Percentiles rank a stretch among this genome's conserved stretches.
These are phyloP conservation scores for Vitis amurensis DNA, from an alignment of 164 flowering plant species.

Conservation along the genomic window DNA sequence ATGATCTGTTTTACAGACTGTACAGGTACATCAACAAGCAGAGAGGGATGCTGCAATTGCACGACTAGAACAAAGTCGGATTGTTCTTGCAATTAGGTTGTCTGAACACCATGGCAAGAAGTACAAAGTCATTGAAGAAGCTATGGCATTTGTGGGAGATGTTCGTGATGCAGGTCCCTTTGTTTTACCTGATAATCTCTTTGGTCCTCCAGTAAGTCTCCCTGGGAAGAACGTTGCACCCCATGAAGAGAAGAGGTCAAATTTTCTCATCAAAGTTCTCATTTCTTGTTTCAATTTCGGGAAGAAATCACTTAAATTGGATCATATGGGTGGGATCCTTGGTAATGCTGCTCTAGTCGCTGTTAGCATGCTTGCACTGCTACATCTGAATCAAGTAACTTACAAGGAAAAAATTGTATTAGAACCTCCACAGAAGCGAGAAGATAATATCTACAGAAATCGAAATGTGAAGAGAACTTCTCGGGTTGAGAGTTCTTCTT, in stretches of 20 bases:
- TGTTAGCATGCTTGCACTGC: constrained; percentile 67
- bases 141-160: constrained; percentile 78
- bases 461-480: constrained; percentile 20
- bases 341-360: constrained; percentile 86
- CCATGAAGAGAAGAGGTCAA: constrained; percentile 40
- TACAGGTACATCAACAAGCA: constrained; percentile 76
- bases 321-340: constrained; percentile 62
- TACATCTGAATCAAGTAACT: constrained; percentile 49
- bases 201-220: constrained; percentile 34
- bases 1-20: constrained; percentile 46
- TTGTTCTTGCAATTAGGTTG: constrained; percentile 82
- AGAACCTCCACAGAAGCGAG: constrained; percentile 22
- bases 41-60: constrained; percentile 95
- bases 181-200: constrained; percentile 57
- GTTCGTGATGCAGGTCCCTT: constrained; percentile 50
- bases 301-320: constrained; percentile 54
- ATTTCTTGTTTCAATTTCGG: constrained; percentile 52
- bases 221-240: constrained; percentile 26
- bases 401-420: constrained; percentile 21
- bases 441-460: constrained; percentile 11
- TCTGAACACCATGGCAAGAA: constrained; percentile 88
- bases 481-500: constrained; percentile 17
- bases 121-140: constrained; percentile 89
- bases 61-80: constrained; percentile 83
- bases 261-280: constrained; percentile 45